Conservation (phyloP, 2,329 filamentous ascomycete genomes). For the Ambrosiella xylebori region DNA sequence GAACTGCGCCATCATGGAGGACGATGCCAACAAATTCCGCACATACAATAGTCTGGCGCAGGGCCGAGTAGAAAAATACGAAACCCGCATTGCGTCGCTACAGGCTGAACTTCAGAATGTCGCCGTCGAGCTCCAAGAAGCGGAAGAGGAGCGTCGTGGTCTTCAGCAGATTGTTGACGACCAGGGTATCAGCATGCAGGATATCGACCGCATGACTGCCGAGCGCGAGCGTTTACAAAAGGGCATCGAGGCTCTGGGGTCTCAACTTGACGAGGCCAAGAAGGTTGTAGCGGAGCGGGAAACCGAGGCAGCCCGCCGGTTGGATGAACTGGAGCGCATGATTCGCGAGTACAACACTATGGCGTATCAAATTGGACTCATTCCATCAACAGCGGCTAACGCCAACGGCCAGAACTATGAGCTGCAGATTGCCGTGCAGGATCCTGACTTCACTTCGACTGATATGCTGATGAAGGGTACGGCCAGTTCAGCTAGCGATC, state of each 20-base stretch:
- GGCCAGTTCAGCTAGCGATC: slow-evolving; percentile 41
- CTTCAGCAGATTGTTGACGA: slow-evolving; percentile 79
- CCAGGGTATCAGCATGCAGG: slow-evolving; percentile 88
- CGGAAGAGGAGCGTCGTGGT: slow-evolving; percentile 62
- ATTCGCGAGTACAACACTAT: slow-evolving; percentile 88
- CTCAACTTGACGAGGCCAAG: slow-evolving; percentile 71
- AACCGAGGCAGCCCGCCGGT: slow-evolving; percentile 62
- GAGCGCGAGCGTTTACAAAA: slow-evolving; percentile 89
- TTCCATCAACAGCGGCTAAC: slow-evolving; percentile 68
- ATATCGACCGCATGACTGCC: slow-evolving; percentile 97
- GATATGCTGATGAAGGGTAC: slow-evolving; percentile 24
- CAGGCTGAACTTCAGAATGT: slow-evolving; percentile 74
- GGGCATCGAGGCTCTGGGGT: slow-evolving; percentile 59
- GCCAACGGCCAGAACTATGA: slow-evolving; percentile 77
- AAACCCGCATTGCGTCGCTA: slow-evolving; percentile 61
- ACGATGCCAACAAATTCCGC: slow-evolving; percentile 89
- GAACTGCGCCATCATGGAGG: slow-evolving; percentile 82
- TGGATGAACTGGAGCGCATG: slow-evolving; percentile 81
- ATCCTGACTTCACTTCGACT: slow-evolving; percentile 58
- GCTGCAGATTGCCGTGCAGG: slow-evolving; percentile 64
- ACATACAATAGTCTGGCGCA: slow-evolving; percentile 78
- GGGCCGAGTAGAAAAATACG: slow-evolving; percentile 77
- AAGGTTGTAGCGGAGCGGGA: slow-evolving; percentile 72
- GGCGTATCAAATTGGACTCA: slow-evolving; percentile 83
- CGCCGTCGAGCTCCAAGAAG: slow-evolving; percentile 54